A percentile compares a stretch with the other conserved stretches of the same genome.
phyloP scores from a whole-genome alignment of 1,284 basidiomycete genomes.

The Ganoderma multipileum region DNA sequence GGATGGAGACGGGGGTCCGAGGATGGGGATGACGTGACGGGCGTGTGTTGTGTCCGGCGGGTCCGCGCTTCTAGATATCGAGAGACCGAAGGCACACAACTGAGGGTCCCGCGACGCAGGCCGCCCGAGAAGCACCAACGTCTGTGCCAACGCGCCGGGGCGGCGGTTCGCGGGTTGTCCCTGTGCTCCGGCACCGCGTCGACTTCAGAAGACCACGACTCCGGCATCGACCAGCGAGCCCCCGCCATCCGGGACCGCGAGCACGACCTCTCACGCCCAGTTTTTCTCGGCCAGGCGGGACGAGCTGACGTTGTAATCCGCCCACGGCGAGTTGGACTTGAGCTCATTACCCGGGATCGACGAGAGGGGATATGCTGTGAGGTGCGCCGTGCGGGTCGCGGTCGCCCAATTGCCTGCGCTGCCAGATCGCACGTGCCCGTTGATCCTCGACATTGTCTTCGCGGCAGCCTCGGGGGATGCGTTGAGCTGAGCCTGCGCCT shows the following conservation, averaged over 20 bases:
- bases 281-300: conserved; percentile 69
- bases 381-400: conserved; percentile 57
- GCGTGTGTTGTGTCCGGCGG: conserved; percentile 5
- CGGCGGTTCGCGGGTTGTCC: not conserved
- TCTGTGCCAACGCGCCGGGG: not conserved
- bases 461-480: conserved; percentile 43
- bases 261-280: conserved; percentile 52
- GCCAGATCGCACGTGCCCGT: conserved; percentile 74
- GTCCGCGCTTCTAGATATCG: conserved; percentile 10
- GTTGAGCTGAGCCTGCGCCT: conserved; percentile 50
- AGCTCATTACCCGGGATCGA: conserved; percentile 63
- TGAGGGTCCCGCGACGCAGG: not conserved
- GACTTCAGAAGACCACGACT: not conserved
- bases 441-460: conserved; percentile 46
- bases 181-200: not conserved
- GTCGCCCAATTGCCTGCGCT: conserved; percentile 81
- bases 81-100: conserved; percentile 1
- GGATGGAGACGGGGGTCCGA: conserved; percentile 12
- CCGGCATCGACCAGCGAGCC: conserved; percentile 1
- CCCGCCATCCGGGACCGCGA: conserved; percentile 2
- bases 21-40: not conserved
- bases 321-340: conserved; percentile 68
- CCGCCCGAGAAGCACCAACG: conserved; percentile 5
- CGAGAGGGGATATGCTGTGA: conserved; percentile 60
- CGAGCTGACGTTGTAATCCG: conserved; percentile 63